These are phyloP conservation scores for Staphylotrichum tortipilum DNA, from an alignment of 495 filamentous ascomycete genomes.

Conservation along the genomic window DNA sequence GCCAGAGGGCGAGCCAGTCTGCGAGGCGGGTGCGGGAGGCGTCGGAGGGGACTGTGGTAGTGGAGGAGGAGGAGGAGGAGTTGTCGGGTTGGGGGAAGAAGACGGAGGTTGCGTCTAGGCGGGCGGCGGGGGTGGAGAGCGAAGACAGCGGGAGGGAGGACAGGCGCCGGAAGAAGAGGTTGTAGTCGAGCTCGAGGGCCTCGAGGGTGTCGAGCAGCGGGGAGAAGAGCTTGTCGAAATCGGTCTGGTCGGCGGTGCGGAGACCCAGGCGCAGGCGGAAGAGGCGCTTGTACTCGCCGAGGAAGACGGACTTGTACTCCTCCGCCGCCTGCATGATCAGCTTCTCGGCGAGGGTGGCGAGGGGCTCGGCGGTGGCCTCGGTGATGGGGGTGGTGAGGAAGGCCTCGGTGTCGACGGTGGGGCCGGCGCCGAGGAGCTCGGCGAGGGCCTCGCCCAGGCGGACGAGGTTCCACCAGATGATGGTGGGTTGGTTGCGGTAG, in stretches of 20 bases:
- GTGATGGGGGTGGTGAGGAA: slow-evolving; percentile 66
- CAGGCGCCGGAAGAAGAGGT: slow-evolving; percentile 79
- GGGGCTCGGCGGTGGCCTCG: slow-evolving; percentile 48
- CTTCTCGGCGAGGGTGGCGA: slow-evolving; percentile 71
- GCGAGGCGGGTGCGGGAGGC: slow-evolving; percentile 55
- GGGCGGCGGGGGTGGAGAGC: slow-evolving; percentile 50
- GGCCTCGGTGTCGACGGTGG: slow-evolving; percentile 52
- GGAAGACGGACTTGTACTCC: slow-evolving; percentile 79
- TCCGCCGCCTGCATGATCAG: slow-evolving; percentile 69
- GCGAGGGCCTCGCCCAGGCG: slow-evolving; percentile 84
- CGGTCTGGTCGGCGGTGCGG: slow-evolving; percentile 50
- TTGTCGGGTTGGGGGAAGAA: slow-evolving; percentile 49
- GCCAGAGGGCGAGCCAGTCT: slow-evolving; percentile 70
- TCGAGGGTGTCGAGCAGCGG: slow-evolving; percentile 78
- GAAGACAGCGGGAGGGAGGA: slow-evolving; percentile 47
- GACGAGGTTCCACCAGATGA: slow-evolving; percentile 98
- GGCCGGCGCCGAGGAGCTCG: slow-evolving; percentile 72
- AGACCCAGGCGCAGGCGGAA: slow-evolving; percentile 76
- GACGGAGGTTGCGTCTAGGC: slow-evolving; percentile 45
- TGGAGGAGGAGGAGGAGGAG: slow-evolving; percentile 18
- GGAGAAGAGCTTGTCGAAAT: slow-evolving; percentile 71
- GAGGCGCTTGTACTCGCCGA: slow-evolving; percentile 73
- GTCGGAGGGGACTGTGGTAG: slow-evolving; percentile 26
- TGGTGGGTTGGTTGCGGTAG: slow-evolving; percentile 87
- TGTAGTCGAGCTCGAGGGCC: slow-evolving; percentile 74